Percentiles rank a stretch among this genome's conserved stretches.
Evolutionary conservation across 306 rosid genomes (phyloP).

Genomic region (Vachellia collinsii): DNA sequence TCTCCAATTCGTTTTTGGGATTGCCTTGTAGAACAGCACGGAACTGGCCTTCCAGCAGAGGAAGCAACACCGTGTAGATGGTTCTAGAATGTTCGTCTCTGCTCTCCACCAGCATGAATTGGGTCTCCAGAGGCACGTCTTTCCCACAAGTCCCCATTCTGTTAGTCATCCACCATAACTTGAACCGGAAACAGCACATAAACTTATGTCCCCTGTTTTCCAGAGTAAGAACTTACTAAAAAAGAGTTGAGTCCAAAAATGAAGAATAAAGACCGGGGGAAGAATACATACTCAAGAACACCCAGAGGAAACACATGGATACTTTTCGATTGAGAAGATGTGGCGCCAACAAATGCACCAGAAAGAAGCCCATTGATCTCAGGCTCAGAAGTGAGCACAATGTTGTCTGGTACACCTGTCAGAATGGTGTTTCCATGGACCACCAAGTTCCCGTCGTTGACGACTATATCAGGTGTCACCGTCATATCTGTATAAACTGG

Average conservation of each 20-base stretch:
- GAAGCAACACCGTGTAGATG: slow-evolving; percentile 88
- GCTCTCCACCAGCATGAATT: slow-evolving; percentile 89
- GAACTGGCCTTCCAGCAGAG: slow-evolving; percentile 91
- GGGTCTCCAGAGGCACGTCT: slow-evolving; percentile 95
- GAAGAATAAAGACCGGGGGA: no score
- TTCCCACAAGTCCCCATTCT: slow-evolving; percentile 88
- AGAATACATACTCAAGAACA: slow-evolving; percentile 66
- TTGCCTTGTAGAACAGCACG: slow-evolving; percentile 96
- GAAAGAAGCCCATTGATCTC: slow-evolving; percentile 56
- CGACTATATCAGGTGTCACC: slow-evolving; percentile 63
- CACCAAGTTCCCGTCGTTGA: slow-evolving; percentile 76
- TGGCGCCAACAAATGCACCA: slow-evolving; percentile 87
- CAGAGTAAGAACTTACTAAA: no score
- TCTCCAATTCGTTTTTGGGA: slow-evolving; percentile 81
- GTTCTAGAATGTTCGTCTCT: slow-evolving; percentile 53
- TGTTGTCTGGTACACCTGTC: slow-evolving; percentile 79
- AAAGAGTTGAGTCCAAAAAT: no score
- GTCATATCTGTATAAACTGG: slow-evolving; percentile 61
- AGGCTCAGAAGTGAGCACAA: slow-evolving; percentile 69
- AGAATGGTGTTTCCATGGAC: slow-evolving; percentile 86
- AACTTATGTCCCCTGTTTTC: slow-evolving; percentile 69
- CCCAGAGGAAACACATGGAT: slow-evolving; percentile 89
- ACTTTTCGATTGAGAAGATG: slow-evolving; percentile 65
- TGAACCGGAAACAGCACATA: slow-evolving; percentile 91
- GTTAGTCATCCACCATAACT: slow-evolving; percentile 99